Conservation (phyloP, 371 early-diverging fungal genomes). For the Mortierella sp. region DNA sequence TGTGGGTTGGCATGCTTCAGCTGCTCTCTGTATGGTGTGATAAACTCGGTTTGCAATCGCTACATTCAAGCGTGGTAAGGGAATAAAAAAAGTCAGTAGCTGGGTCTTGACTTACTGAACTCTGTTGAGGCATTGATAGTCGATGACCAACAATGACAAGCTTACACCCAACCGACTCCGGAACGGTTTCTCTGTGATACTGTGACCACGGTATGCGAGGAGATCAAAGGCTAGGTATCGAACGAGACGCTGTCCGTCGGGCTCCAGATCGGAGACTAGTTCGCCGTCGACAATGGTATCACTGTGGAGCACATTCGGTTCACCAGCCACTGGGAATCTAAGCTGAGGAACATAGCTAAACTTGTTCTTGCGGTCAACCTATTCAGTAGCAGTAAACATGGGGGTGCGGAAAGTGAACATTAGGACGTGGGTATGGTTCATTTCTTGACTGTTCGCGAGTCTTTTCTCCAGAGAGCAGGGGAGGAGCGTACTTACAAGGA, state of each 20-base stretch:
- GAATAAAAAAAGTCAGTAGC: neutral
- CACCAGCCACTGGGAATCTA: conserved; percentile 73
- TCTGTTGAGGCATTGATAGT: too few species aligned
- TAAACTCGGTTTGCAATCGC: conserved; percentile 71
- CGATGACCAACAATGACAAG: neutral
- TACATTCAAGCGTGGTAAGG: conserved; percentile 37
- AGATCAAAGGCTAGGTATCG: conserved; percentile 83
- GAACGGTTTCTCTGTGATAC: conserved; percentile 64
- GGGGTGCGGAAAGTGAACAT: neutral
- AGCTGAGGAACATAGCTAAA: conserved; percentile 73
- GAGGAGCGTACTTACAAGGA: conserved; percentile 60
- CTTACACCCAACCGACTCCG: conserved; percentile 81
- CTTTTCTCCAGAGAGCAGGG: conserved; percentile 6
- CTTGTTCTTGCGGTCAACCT: conserved; percentile 92
- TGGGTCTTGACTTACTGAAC: too few species aligned
- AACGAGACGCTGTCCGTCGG: conserved; percentile 64
- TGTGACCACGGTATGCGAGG: conserved; percentile 65
- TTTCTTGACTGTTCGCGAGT: neutral
- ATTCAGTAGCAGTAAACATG: neutral
- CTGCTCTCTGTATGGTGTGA: conserved; percentile 73
- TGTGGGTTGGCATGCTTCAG: conserved; percentile 57
- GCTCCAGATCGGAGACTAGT: conserved; percentile 80
- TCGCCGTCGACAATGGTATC: conserved; percentile 94
- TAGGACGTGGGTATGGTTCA: neutral
- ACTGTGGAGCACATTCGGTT: conserved; percentile 63